These are phyloP conservation scores for Saccharomycopsis oosterbeekiorum DNA, from an alignment of 805 yeast species.

Conservation along the genomic window DNA sequence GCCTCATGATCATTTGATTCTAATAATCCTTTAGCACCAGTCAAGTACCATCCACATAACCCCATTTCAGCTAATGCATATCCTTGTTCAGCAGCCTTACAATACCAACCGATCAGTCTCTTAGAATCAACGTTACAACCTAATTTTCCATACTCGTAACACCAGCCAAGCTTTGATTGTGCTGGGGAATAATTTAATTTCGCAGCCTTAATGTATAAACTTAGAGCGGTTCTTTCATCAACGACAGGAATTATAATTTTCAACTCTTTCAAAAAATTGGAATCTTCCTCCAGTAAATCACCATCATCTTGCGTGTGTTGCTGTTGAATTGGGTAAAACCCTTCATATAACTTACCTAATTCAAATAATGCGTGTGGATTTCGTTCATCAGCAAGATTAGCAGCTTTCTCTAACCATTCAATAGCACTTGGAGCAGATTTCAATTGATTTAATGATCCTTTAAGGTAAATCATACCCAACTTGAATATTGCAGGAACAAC, in stretches of 20 bases:
- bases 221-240: slow-evolving; percentile 35
- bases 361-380: slow-evolving; percentile 52
- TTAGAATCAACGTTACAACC: slow-evolving; percentile 43
- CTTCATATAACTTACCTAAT: slow-evolving; percentile 45
- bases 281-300: slow-evolving; percentile 22
- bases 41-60: slow-evolving; percentile 66
- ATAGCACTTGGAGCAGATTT: slow-evolving; percentile 36
- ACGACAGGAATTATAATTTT: slow-evolving; percentile 24
- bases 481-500: slow-evolving; percentile 64
- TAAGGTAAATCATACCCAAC: slow-evolving; percentile 53
- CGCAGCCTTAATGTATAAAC: slow-evolving; percentile 50
- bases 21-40: slow-evolving; percentile 51
- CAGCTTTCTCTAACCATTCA: slow-evolving; percentile 43
- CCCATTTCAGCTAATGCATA: slow-evolving; percentile 64
- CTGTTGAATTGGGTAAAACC: slow-evolving; percentile 27
- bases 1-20: slow-evolving; percentile 54
- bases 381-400: slow-evolving; percentile 31
- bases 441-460: slow-evolving; percentile 35
- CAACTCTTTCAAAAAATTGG: slow-evolving; percentile 28
- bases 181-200: slow-evolving; percentile 52
- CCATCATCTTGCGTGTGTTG: slow-evolving; percentile 15
- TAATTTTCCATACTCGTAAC: slow-evolving; percentile 60
- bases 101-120: slow-evolving; percentile 64
- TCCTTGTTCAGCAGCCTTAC: slow-evolving; percentile 53
- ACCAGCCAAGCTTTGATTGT: slow-evolving; percentile 60